Conservation (phyloP, 768 basidiomycete species). For the Kwoniella dendrophila region DNA sequence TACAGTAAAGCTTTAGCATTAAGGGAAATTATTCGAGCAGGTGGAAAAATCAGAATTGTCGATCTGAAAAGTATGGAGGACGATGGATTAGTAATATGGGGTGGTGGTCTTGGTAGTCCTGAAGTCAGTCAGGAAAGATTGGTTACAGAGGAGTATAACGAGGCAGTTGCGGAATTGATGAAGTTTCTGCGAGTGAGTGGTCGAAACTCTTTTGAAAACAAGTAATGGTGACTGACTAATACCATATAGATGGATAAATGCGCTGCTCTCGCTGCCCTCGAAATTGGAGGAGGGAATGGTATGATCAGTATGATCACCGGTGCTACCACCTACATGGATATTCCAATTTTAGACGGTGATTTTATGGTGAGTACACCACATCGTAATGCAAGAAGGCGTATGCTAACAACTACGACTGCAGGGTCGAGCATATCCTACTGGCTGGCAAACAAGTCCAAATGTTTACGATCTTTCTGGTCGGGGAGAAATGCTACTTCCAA, state of each 20-base stretch:
- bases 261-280: constrained; percentile 49
- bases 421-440: constrained; percentile 54
- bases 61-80: constrained; percentile 53
- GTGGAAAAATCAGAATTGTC: constrained; percentile 60
- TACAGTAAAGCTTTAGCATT: constrained; percentile 61
- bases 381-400: neutral
- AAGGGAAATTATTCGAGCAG: constrained; percentile 63
- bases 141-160: constrained; percentile 59
- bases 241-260: constrained; percentile 24
- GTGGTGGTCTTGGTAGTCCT: constrained; percentile 50
- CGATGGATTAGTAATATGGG: constrained; percentile 59
- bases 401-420: neutral
- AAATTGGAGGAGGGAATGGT: constrained; percentile 60
- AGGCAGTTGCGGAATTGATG: constrained; percentile 50
- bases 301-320: constrained; percentile 49
- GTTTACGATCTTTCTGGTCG: constrained; percentile 28
- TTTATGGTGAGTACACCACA: constrained; percentile 31
- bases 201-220: no score
- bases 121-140: constrained; percentile 40
- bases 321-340: constrained; percentile 26
- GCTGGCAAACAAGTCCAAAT: constrained; percentile 47
- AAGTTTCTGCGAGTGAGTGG: constrained; percentile 33
- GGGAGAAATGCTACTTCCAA: constrained; percentile 52
- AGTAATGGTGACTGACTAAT: neutral
- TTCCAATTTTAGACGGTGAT: constrained; percentile 45